These are phyloP conservation scores for Fraxinus platypoda DNA, from an alignment of 305 asterid species.

Conservation along the genomic window DNA sequence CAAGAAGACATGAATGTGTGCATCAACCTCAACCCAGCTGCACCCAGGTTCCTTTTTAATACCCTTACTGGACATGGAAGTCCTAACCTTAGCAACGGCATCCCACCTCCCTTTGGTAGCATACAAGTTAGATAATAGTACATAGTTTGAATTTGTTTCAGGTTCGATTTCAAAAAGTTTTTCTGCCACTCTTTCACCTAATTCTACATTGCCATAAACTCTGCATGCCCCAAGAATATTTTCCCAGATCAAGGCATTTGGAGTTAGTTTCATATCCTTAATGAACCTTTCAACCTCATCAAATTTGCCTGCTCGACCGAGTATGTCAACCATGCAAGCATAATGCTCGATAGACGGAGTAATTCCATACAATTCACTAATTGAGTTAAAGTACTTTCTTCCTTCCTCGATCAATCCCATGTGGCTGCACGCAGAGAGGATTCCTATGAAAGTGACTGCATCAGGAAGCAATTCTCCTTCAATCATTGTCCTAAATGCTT, in stretches of 20 bases:
- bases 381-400: constrained; percentile 44
- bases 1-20: constrained; percentile 63
- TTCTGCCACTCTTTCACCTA: constrained; percentile 73
- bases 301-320: constrained; percentile 77
- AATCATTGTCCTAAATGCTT: constrained; percentile 55
- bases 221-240: constrained; percentile 73
- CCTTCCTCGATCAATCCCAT: constrained; percentile 77
- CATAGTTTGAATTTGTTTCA: constrained; percentile 53
- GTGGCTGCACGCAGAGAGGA: constrained; percentile 87
- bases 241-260: constrained; percentile 68
- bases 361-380: constrained; percentile 54
- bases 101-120: constrained; percentile 72
- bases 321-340: constrained; percentile 79
- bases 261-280: constrained; percentile 52
- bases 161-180: constrained; percentile 60
- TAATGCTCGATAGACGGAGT: constrained; percentile 66
- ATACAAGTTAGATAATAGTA: constrained; percentile 69
- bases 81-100: constrained; percentile 59
- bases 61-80: constrained; percentile 57
- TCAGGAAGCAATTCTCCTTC: constrained; percentile 49
- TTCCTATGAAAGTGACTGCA: constrained; percentile 58
- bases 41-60: constrained; percentile 86
- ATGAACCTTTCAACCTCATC: constrained; percentile 59
- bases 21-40: constrained; percentile 74
- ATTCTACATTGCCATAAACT: constrained; percentile 64